phyloP scores from a whole-genome alignment of 768 basidiomycete genomes.

The Leucocoprinus leucothites region DNA sequence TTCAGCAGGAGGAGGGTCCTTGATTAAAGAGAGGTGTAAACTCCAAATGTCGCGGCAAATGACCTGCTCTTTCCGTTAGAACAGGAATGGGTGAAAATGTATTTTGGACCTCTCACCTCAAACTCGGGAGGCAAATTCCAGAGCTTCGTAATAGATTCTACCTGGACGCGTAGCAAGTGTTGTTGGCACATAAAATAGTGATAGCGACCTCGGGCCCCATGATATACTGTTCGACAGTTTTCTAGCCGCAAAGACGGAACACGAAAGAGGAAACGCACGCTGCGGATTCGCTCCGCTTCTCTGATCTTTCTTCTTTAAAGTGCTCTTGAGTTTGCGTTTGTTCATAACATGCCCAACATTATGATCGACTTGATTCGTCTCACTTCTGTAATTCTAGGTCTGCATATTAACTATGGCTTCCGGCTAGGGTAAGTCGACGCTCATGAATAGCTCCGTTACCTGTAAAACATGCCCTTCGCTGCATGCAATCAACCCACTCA shows the following conservation, averaged over 20 bases:
- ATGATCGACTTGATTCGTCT: conserved; percentile 63
- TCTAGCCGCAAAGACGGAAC: not conserved
- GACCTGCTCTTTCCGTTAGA: conserved; percentile 35
- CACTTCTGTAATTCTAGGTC: conserved; percentile 75
- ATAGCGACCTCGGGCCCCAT: conserved; percentile 74
- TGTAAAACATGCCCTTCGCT: conserved; percentile 90
- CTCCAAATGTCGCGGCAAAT: conserved; percentile 83
- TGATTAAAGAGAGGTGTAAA: conserved; percentile 62
- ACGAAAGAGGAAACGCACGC: conserved; percentile 30
- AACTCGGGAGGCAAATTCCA: conserved; percentile 82
- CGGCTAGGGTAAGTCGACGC: not conserved
- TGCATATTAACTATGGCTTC: not conserved
- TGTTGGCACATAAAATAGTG: conserved; percentile 86
- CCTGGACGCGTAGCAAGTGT: conserved; percentile 74
- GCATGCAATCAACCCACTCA: conserved; percentile 79
- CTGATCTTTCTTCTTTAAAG: conserved; percentile 47
- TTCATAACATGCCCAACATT: conserved; percentile 60
- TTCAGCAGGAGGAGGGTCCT: conserved; percentile 58
- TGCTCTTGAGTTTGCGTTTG: conserved; percentile 64
- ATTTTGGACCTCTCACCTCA: conserved; percentile 46
- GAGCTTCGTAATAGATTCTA: conserved; percentile 49
- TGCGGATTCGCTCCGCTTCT: conserved; percentile 56
- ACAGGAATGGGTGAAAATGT: not conserved
- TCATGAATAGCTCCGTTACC: conserved; percentile 36
- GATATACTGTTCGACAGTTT: conserved; percentile 57